Percentiles rank a stretch among this genome's conserved stretches.
These are phyloP conservation scores for Suillus placidus DNA, from an alignment of 768 basidiomycete species.

Conservation along the genomic window DNA sequence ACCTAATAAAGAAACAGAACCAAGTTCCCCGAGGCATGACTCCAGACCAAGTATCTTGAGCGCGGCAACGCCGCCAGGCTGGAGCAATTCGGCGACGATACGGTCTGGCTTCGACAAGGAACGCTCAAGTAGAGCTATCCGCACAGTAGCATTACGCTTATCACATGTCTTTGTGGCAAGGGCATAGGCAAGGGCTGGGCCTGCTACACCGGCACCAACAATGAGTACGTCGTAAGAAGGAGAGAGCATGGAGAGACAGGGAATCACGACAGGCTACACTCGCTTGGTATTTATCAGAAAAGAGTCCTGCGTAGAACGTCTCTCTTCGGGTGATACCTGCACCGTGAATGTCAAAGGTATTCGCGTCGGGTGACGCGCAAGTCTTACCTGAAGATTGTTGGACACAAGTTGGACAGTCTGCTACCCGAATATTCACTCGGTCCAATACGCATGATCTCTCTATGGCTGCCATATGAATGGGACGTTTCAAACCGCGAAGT, in stretches of 20 bases:
- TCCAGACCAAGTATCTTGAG: slow-evolving; percentile 73
- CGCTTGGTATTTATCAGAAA: neutral
- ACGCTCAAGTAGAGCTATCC: slow-evolving; percentile 80
- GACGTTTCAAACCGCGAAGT: too few species aligned
- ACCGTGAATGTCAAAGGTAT: neutral
- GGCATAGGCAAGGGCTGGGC: slow-evolving; percentile 77
- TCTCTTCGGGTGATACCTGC: neutral
- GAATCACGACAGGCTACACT: too few species aligned
- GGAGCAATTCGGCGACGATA: slow-evolving; percentile 92
- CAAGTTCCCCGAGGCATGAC: slow-evolving; percentile 75
- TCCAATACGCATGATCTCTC: neutral
- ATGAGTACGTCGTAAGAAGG: slow-evolving; percentile 69
- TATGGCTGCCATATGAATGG: too few species aligned
- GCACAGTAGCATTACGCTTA: slow-evolving; percentile 51
- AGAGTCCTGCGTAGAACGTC: neutral
- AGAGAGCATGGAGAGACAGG: slow-evolving; percentile 21
- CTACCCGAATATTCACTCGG: too few species aligned
- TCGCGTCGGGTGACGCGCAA: neutral
- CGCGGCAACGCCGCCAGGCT: slow-evolving; percentile 81
- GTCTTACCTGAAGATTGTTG: neutral
- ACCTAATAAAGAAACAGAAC: slow-evolving; percentile 73
- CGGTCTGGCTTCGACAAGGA: slow-evolving; percentile 89
- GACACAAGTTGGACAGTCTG: neutral
- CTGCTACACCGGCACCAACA: slow-evolving; percentile 87
- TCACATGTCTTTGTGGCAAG: slow-evolving; percentile 55